Conservation (phyloP, 345 rosid species). For the Brassica napus region Da-Ae NC_063451.1:43346501-43347000, state of each 20-base stretch:
- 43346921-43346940: not conserved
- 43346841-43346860: constrained; percentile 6
- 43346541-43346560: constrained; percentile 22
- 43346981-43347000: not conserved
- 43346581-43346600: not conserved
- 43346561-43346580: constrained; percentile 13
- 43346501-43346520: constrained; percentile 72
- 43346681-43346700: constrained; percentile 23
- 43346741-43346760: constrained; percentile 17
- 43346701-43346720: constrained; percentile 47
- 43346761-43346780: constrained; percentile 19
- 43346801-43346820: constrained; percentile 4
- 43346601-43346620: constrained; percentile 35
- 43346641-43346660: constrained; percentile 7
- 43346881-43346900: not conserved
- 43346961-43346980: not conserved
- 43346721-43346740: constrained; percentile 19
- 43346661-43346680: not conserved
- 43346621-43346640: constrained; percentile 39
- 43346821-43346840: constrained; percentile 14
- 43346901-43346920: not conserved
- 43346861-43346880: not conserved
- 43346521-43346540: not conserved
- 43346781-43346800: constrained; percentile 21
- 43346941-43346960: not conserved